Percentiles rank a stretch among this genome's conserved stretches.
Conservation (phyloP, 108 stramenopile species). For the Asterionellopsis glacialis region DNA sequence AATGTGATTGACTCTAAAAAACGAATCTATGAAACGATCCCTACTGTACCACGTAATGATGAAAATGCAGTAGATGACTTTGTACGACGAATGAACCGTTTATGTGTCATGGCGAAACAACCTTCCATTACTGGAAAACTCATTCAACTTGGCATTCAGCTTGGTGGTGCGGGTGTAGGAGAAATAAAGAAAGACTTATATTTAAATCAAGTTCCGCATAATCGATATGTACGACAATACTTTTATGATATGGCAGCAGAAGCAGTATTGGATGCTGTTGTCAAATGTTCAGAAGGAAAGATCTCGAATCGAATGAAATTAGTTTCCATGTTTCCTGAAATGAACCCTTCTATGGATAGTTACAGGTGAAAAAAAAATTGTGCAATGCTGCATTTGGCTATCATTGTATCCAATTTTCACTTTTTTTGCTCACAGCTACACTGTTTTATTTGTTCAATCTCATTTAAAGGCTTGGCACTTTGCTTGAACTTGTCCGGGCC, state of each 20-base stretch:
- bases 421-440: no score
- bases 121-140: slow-evolving; percentile 70
- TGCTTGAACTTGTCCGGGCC: slow-evolving; percentile 67
- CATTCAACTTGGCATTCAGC: slow-evolving; percentile 75
- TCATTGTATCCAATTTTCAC: neutral
- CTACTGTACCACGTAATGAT: slow-evolving; percentile 35
- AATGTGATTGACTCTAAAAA: slow-evolving; percentile 27
- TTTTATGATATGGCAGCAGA: slow-evolving; percentile 76
- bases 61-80: slow-evolving; percentile 59
- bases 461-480: slow-evolving; percentile 72
- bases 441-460: no score
- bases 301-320: slow-evolving; percentile 78
- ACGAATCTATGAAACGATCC: slow-evolving; percentile 22
- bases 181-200: slow-evolving; percentile 64
- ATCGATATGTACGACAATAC: slow-evolving; percentile 77
- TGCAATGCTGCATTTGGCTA: neutral
- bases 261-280: slow-evolving; percentile 63
- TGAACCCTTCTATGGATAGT: slow-evolving; percentile 82
- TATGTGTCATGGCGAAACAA: slow-evolving; percentile 64
- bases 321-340: slow-evolving; percentile 77
- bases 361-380: slow-evolving; percentile 44
- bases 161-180: slow-evolving; percentile 55
- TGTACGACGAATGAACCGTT: slow-evolving; percentile 59
- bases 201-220: slow-evolving; percentile 85
- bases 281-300: slow-evolving; percentile 56